Evolutionary conservation across 305 asterid species (phyloP).

Genomic region (Solanum aculeatissimum): DNA sequence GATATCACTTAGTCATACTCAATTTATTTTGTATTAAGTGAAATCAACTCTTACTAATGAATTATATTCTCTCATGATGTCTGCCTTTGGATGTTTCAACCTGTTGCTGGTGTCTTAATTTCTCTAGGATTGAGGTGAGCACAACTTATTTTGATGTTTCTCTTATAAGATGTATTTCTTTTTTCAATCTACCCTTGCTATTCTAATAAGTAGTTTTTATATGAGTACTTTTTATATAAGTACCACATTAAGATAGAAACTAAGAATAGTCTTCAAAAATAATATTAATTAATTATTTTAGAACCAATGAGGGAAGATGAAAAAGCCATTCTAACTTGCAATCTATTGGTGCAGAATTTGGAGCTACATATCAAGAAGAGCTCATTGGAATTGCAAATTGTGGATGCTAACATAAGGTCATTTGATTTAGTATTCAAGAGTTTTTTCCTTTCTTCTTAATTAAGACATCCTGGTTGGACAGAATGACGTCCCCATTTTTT

Average conservation of each 20-base stretch:
- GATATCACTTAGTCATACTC: background rate
- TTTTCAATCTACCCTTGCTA: background rate
- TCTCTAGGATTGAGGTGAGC: conserved; percentile 42
- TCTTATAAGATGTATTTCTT: background rate
- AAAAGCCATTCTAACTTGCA: background rate
- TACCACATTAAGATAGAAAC: background rate
- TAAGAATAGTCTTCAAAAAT: background rate
- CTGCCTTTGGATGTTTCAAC: background rate
- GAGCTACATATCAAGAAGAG: conserved; percentile 42
- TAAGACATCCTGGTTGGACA: background rate
- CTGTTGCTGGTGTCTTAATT: background rate
- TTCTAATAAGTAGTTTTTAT: background rate
- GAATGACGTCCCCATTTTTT: background rate
- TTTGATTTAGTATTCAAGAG: background rate
- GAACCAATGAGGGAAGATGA: background rate
- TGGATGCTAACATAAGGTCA: conserved; percentile 44
- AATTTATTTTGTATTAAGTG: background rate
- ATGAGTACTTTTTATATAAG: too few relatives aligned
- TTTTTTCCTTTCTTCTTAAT: background rate
- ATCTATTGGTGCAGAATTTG: conserved; percentile 25
- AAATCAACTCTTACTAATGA: background rate
- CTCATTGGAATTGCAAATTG: conserved; percentile 26
- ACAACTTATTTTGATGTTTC: background rate
- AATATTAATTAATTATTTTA: background rate
- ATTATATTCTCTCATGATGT: background rate